Percentiles rank a stretch among this genome's conserved stretches.
Evolutionary conservation across 306 rosid species (phyloP).

Genomic region (Malus sieversii): DNA sequence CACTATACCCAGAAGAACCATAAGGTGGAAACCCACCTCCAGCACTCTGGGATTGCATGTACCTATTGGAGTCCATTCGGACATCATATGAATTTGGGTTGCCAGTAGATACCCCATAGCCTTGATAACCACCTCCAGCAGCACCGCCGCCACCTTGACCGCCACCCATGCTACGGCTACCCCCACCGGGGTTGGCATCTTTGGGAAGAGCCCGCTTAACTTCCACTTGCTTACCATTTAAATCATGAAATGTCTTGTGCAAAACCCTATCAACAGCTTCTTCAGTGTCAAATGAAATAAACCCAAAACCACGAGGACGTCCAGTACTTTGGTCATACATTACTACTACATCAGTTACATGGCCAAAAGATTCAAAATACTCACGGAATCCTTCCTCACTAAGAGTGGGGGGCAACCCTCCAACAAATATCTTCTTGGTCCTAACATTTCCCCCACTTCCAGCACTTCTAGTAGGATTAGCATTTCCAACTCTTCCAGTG

Average conservation of each 20-base stretch:
- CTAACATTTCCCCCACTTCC: constrained; percentile 81
- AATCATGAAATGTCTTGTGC: constrained; percentile 91
- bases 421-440: constrained; percentile 95
- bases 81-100: constrained; percentile 77
- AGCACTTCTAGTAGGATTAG: constrained; percentile 50
- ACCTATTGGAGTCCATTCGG: constrained; percentile 86
- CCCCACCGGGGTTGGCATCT: constrained; percentile 92
- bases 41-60: constrained; percentile 74
- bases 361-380: constrained; percentile 78
- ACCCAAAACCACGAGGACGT: constrained; percentile 96
- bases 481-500: constrained; percentile 62
- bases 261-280: constrained; percentile 92
- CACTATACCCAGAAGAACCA: constrained; percentile 69
- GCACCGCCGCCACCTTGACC: constrained; percentile 40
- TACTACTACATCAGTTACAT: constrained; percentile 89
- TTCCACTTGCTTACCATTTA: constrained; percentile 96
- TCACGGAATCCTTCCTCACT: constrained; percentile 83
- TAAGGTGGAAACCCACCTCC: constrained; percentile 87
- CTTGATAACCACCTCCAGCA: constrained; percentile 73
- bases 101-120: constrained; percentile 87
- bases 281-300: constrained; percentile 83
- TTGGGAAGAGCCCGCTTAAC: constrained; percentile 99
- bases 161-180: constrained; percentile 73
- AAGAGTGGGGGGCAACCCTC: constrained; percentile 89
- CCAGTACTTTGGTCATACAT: constrained; percentile 98